A percentile compares a stretch with the other conserved stretches of the same genome.
Conservation (phyloP, 371 early-diverging fungal species). For the Lichtheimia ramosa region DNA sequence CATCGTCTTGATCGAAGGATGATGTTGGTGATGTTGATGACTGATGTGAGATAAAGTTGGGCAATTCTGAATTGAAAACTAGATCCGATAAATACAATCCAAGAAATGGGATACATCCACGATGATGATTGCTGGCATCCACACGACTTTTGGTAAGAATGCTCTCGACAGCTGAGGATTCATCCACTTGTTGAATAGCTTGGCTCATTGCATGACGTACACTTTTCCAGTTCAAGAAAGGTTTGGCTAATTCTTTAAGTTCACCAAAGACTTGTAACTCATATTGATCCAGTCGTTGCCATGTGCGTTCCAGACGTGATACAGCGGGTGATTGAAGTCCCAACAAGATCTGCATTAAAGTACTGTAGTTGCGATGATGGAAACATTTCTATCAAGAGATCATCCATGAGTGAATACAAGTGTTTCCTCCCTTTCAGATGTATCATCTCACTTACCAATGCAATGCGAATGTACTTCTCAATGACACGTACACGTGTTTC, state of each 20-base stretch:
- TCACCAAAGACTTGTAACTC: constrained; percentile 51
- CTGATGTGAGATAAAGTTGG: constrained; percentile 46
- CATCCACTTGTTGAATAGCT: constrained; percentile 41
- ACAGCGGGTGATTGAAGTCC: constrained; percentile 57
- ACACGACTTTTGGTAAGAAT: constrained; percentile 27
- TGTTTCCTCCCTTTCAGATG: not conserved
- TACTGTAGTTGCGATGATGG: constrained; percentile 61
- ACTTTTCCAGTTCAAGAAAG: constrained; percentile 60
- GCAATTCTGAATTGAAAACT: constrained; percentile 62
- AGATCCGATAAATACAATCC: constrained; percentile 69
- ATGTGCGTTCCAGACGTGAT: constrained; percentile 50
- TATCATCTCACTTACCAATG: constrained; percentile 41
- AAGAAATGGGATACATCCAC: constrained; percentile 61
- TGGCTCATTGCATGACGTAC: constrained; percentile 56
- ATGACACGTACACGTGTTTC: constrained; percentile 39
- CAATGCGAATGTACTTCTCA: constrained; percentile 51
- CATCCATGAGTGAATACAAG: not conserved
- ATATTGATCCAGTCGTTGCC: constrained; percentile 49
- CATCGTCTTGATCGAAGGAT: constrained; percentile 17
- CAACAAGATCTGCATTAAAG: constrained; percentile 58
- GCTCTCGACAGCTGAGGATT: constrained; percentile 46
- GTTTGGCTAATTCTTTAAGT: constrained; percentile 56
- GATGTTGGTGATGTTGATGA: not conserved
- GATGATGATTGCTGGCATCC: constrained; percentile 12
- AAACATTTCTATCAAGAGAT: constrained; percentile 49